Conservation (phyloP, 2,329 filamentous ascomycete genomes). For the Apiospora pterosperma region DNA sequence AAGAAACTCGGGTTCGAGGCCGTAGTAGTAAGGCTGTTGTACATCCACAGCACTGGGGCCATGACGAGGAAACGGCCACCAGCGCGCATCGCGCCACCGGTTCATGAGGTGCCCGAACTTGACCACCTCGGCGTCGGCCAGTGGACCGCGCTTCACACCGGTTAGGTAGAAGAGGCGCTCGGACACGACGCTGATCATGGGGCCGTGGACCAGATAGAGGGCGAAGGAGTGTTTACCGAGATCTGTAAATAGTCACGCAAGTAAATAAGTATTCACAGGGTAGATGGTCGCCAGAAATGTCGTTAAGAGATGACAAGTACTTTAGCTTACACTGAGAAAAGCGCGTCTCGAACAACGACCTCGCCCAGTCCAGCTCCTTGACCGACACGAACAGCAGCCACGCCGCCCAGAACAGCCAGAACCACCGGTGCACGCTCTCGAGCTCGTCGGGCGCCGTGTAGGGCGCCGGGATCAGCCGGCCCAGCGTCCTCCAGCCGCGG, state of each 20-base stretch:
- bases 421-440: conserved; percentile 7
- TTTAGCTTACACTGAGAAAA: conserved; percentile 9
- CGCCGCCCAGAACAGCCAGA: conserved; percentile 14
- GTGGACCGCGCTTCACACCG: not conserved
- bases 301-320: not conserved
- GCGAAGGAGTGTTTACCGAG: conserved; percentile 4
- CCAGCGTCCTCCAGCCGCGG: conserved; percentile 6
- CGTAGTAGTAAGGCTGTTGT: not conserved
- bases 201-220: conserved; percentile 2
- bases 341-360: not conserved
- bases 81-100: not conserved
- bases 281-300: not conserved
- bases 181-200: not conserved
- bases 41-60: not conserved
- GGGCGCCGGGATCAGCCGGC: not conserved
- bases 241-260: not conserved
- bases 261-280: not conserved
- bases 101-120: conserved; percentile 3
- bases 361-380: conserved; percentile 9
- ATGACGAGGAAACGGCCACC: not conserved
- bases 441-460: conserved; percentile 5
- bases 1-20: conserved; percentile 3
- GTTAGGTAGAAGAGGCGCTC: conserved; percentile 5
- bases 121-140: not conserved
- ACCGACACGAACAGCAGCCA: conserved; percentile 8